Evolutionary conservation across 2,329 filamentous ascomycete genomes (phyloP).

Genomic region (Trichocomaceae sp.): DNA sequence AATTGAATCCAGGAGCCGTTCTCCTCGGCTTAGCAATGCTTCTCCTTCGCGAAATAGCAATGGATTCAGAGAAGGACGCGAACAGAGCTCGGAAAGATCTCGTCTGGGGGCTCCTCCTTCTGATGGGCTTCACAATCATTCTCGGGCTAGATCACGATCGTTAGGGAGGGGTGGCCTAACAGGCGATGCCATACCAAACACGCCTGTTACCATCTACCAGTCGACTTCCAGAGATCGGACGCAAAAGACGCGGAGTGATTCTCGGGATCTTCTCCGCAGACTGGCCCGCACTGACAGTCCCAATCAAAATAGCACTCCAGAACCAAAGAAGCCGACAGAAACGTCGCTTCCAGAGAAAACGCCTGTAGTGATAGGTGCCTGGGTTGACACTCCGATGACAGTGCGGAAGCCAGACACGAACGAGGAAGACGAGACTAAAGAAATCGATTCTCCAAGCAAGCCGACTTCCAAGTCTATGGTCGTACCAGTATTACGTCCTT

Average conservation of each 20-base stretch:
- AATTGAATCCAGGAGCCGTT: constrained; percentile 9
- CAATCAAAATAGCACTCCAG: constrained; percentile 28
- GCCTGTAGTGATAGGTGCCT: constrained; percentile 40
- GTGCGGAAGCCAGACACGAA: constrained; percentile 25
- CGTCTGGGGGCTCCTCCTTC: constrained; percentile 11
- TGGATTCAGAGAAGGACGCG: not conserved
- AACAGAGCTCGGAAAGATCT: not conserved
- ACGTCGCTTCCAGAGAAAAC: constrained; percentile 37
- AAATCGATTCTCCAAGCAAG: constrained; percentile 19
- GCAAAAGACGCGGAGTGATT: constrained; percentile 29
- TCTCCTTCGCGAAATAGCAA: constrained; percentile 2
- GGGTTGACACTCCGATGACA: constrained; percentile 43
- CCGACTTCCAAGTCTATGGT: constrained; percentile 5
- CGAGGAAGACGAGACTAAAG: constrained; percentile 17
- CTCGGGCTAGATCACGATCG: constrained; percentile 6
- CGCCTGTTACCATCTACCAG: constrained; percentile 33
- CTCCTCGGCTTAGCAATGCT: constrained; percentile 1
- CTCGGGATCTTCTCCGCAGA: constrained; percentile 38
- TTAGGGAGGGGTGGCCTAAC: constrained; percentile 1
- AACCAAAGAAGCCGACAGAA: constrained; percentile 25
- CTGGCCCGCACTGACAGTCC: constrained; percentile 35
- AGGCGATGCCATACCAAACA: constrained; percentile 31
- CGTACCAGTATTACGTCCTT: not conserved
- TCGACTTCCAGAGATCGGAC: constrained; percentile 24
- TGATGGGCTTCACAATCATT: constrained; percentile 14